These are phyloP conservation scores for Zymoseptoria crescenta DNA, from an alignment of 2,329 filamentous ascomycete genomes.

Conservation along the genomic window DNA sequence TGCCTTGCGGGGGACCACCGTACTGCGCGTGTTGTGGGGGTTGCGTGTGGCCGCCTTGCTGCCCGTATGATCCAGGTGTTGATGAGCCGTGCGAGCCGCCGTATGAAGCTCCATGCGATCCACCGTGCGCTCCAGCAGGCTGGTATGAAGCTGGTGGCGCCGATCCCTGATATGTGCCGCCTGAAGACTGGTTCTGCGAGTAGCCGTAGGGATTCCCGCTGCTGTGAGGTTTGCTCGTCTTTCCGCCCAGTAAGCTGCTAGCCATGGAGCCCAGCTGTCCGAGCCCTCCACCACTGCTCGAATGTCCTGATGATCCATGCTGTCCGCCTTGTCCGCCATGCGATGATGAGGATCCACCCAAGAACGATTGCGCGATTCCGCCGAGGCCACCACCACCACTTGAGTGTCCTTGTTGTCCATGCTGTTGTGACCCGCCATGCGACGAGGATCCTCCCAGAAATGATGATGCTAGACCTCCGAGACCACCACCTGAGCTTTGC, in stretches of 20 bases:
- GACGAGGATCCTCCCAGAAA: constrained; percentile 20
- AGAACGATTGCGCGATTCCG: constrained; percentile 25
- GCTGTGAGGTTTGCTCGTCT: constrained; percentile 24
- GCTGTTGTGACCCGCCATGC: constrained; percentile 6
- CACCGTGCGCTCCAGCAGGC: constrained; percentile 16
- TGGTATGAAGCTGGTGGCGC: constrained; percentile 32
- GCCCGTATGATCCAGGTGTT: constrained; percentile 14
- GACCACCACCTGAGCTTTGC: constrained; percentile 13
- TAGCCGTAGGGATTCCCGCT: constrained; percentile 30
- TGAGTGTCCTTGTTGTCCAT: constrained; percentile 11
- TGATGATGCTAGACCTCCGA: constrained; percentile 21
- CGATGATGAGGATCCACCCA: constrained; percentile 24
- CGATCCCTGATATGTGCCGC: constrained; percentile 30
- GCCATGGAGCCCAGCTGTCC: constrained; percentile 22
- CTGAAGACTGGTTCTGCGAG: constrained; percentile 23
- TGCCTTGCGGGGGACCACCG: constrained; percentile 3
- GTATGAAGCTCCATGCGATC: neutral
- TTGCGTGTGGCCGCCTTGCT: constrained; percentile 17
- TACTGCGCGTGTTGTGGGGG: constrained; percentile 11
- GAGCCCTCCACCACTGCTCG: constrained; percentile 17
- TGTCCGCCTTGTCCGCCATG: constrained; percentile 13
- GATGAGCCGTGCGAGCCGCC: constrained; percentile 2
- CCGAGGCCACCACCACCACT: constrained; percentile 18
- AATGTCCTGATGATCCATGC: constrained; percentile 15
- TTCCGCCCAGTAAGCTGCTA: constrained; percentile 25